A percentile compares a stretch with the other conserved stretches of the same genome.
Conservation (phyloP, 257 asterid species). For the Capsicum pubescens region DNA sequence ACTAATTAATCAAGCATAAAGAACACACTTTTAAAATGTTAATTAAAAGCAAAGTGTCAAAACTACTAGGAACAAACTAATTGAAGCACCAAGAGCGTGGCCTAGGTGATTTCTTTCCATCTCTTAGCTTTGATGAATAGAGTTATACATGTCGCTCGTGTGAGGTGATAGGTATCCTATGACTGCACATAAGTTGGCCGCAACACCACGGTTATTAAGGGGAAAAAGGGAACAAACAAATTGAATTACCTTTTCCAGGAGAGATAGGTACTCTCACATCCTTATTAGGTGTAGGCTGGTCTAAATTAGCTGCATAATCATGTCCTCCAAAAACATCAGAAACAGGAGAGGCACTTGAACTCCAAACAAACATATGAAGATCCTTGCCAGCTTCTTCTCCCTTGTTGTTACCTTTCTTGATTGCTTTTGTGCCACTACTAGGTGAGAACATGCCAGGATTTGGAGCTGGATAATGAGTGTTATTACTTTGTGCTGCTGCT, state of each 20-base stretch:
- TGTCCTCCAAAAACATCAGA: constrained; percentile 87
- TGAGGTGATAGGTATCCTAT: too few relatives aligned
- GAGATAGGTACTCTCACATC: constrained; percentile 70
- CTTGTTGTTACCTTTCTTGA: constrained; percentile 49
- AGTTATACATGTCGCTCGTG: too few relatives aligned
- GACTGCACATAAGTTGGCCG: too few relatives aligned
- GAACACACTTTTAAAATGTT: neutral
- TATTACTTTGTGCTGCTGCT: constrained; percentile 27
- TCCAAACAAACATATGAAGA: constrained; percentile 95
- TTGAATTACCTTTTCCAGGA: constrained; percentile 41
- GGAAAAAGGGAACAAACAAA: neutral
- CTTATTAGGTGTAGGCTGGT: constrained; percentile 60
- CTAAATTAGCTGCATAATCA: constrained; percentile 55
- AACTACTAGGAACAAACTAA: neutral
- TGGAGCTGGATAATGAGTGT: constrained; percentile 66
- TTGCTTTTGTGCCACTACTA: constrained; percentile 43
- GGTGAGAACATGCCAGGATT: constrained; percentile 88
- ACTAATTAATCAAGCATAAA: constrained; percentile 30
- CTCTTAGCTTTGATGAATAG: too few relatives aligned
- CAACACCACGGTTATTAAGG: too few relatives aligned
- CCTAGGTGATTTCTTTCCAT: too few relatives aligned
- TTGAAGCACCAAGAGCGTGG: neutral
- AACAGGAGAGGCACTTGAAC: constrained; percentile 90
- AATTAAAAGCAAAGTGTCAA: neutral
- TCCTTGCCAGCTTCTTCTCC: constrained; percentile 69